Evolutionary conservation across 2,329 filamentous ascomycete genomes (phyloP), one percentile per base, ranked within the genome.

Genomic region (Chaetomiaceae sp.): DNA sequence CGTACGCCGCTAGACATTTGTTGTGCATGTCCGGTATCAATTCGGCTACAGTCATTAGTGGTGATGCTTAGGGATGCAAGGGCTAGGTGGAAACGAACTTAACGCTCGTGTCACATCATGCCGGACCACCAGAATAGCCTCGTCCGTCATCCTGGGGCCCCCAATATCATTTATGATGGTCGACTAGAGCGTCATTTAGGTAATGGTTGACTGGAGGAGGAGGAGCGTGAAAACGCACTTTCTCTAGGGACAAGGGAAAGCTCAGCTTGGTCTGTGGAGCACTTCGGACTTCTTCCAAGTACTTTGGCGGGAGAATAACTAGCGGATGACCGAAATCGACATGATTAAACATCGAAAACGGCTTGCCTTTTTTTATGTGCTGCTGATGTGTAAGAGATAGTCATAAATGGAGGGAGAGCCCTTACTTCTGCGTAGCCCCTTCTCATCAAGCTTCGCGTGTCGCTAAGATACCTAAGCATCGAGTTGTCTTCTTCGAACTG

Each of bases 191-290:
- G n/a, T n/a, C n/a, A n/a, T n/a, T n/a, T n/a, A n/a, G n/a, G n/a
- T n/a, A n/a, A n/a, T n/a, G n/a, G n/a, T n/a, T n/a, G n/a, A n/a
- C n/a, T n/a, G n/a, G n/a, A n/a, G n/a, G n/a, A n/a, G n/a, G n/a
- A n/a, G n/a, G n/a, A n/a, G n/a, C n/a, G n/a, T n/a, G n/a, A n/a
- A n/a, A n/a, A 13, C 32, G 5, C n/a, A 33, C 32, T 33, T 33
- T 33, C 32, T 33, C 32, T 11, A 34, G 16, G 30, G 38, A 48
- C 14, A 48, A 38, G 18, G 37, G 38, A 11, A 53, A 53, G 51
- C 51, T 48, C 5, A 53, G 38, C 16, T 45, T 48, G 3, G 37
- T 23, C 25, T 53, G 44, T n/a, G 44, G 45, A 13, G 51, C 51
- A 13, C 38, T 44, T 32, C 44, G 48, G 2, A 53, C 37, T 14